phyloP scores from a whole-genome alignment of 305 asterid species.

The Plantago coronopus region DNA sequence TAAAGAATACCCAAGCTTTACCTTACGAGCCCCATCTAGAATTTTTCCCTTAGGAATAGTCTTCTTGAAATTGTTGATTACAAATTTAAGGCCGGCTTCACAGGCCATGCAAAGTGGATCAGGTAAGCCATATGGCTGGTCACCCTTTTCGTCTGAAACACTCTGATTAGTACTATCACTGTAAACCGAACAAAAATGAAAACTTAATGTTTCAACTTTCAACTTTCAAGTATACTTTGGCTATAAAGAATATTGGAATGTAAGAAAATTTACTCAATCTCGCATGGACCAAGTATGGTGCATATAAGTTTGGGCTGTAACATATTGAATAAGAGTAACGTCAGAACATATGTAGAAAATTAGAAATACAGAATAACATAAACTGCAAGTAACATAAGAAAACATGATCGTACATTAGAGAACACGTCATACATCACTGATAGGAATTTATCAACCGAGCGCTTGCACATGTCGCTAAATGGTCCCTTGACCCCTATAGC shows the following conservation, averaged over 20 bases:
- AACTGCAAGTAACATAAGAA: too few species aligned
- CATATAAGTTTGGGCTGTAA: too few species aligned
- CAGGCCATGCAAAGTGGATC: slow-evolving; percentile 82
- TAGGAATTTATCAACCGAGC: slow-evolving; percentile 77
- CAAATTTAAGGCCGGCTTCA: slow-evolving; percentile 93
- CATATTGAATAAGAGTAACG: too few species aligned
- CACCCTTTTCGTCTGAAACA: slow-evolving; percentile 50
- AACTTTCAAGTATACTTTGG: too few species aligned
- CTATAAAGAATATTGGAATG: too few species aligned
- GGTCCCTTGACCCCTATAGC: slow-evolving; percentile 93
- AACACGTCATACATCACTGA: slow-evolving; percentile 61
- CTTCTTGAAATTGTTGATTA: slow-evolving; percentile 69
- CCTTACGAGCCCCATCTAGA: slow-evolving; percentile 69
- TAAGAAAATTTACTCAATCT: background rate
- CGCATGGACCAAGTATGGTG: too few species aligned
- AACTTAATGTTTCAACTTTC: too few species aligned
- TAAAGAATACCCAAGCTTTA: too few species aligned
- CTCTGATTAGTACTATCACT: slow-evolving; percentile 41
- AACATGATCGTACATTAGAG: slow-evolving; percentile 57
- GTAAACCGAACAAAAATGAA: background rate
- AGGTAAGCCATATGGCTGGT: slow-evolving; percentile 38
- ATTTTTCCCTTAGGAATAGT: slow-evolving; percentile 70
- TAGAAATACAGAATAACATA: too few species aligned
- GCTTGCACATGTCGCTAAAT: slow-evolving; percentile 86
- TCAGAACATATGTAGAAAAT: too few species aligned